phyloP scores from a whole-genome alignment of 2,329 filamentous ascomycete species.

The Onygena corvina region DNA sequence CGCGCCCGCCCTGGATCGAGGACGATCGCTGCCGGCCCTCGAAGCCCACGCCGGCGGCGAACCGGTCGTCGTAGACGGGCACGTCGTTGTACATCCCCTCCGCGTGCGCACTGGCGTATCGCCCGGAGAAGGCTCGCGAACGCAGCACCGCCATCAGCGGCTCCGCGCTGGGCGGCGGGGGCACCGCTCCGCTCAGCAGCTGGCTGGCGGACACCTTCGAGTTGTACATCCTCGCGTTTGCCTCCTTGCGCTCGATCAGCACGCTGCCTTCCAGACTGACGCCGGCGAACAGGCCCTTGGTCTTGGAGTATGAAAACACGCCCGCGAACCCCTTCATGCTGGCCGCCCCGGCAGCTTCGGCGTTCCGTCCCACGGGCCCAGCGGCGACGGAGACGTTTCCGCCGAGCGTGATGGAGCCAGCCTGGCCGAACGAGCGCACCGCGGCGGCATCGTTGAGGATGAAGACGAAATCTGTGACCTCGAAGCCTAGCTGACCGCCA shows the following conservation, averaged over 20 bases:
- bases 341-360: slow-evolving; percentile 87
- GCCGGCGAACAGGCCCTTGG: slow-evolving; percentile 91
- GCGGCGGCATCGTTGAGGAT: slow-evolving; percentile 86
- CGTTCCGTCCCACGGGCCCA: slow-evolving; percentile 85
- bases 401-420: slow-evolving; percentile 79
- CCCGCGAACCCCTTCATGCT: slow-evolving; percentile 80
- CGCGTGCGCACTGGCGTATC: slow-evolving; percentile 36
- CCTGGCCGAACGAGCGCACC: slow-evolving; percentile 87
- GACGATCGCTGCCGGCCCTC: slow-evolving; percentile 50
- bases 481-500: slow-evolving; percentile 41
- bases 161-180: slow-evolving; percentile 67
- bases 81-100: slow-evolving; percentile 85
- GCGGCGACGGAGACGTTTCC: slow-evolving; percentile 95
- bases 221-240: slow-evolving; percentile 92
- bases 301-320: slow-evolving; percentile 95
- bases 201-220: slow-evolving; percentile 68
- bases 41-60: slow-evolving; percentile 68
- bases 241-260: slow-evolving; percentile 87
- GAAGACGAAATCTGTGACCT: slow-evolving; percentile 67
- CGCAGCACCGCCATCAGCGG: slow-evolving; percentile 77
- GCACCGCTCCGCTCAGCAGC: slow-evolving; percentile 65
- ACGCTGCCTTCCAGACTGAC: slow-evolving; percentile 88
- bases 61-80: slow-evolving; percentile 72
- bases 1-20: slow-evolving; percentile 42
- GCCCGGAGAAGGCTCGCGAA: slow-evolving; percentile 69